Conservation (phyloP, 306 rosid genomes). For the Canavalia ensiformis region DNA sequence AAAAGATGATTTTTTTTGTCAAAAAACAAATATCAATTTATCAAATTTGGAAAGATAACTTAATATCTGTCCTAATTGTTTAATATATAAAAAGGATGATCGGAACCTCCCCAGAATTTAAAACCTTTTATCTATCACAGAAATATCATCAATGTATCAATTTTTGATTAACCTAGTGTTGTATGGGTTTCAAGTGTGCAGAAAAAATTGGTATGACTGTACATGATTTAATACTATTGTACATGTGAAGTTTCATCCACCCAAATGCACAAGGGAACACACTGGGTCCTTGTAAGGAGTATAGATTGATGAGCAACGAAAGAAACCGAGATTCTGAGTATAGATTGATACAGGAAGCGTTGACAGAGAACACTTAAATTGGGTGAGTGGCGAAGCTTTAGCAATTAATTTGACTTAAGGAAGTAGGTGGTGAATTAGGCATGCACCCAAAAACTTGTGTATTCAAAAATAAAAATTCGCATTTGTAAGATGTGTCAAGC, state of each 20-base stretch:
- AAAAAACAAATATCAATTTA: too few species aligned
- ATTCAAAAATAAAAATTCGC: conserved; percentile 34
- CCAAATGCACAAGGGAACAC: conserved; percentile 23
- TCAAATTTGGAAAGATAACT: too few species aligned
- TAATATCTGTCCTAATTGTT: too few species aligned
- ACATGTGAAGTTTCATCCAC: conserved; percentile 42
- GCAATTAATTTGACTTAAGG: conserved; percentile 26
- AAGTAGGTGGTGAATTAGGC: conserved; percentile 33
- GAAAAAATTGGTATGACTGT: too few species aligned
- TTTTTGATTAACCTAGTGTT: too few species aligned
- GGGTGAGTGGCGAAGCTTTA: conserved; percentile 28
- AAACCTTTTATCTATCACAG: too few species aligned
- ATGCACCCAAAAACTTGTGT: background rate
- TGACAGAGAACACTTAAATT: conserved; percentile 40
- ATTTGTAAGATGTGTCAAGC: conserved; percentile 43
- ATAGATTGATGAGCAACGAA: conserved; percentile 7
- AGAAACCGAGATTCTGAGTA: conserved; percentile 27
- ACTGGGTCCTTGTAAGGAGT: background rate
- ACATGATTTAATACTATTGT: background rate
- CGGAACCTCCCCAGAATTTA: too few species aligned
- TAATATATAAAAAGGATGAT: too few species aligned
- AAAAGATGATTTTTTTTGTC: too few species aligned
- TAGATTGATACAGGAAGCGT: conserved; percentile 32
- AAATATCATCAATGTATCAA: too few species aligned
- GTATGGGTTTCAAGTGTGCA: too few species aligned